Base-by-base conservation (phyloP, 2,329 filamentous ascomycete species). In the Claviceps sp. region DNA sequence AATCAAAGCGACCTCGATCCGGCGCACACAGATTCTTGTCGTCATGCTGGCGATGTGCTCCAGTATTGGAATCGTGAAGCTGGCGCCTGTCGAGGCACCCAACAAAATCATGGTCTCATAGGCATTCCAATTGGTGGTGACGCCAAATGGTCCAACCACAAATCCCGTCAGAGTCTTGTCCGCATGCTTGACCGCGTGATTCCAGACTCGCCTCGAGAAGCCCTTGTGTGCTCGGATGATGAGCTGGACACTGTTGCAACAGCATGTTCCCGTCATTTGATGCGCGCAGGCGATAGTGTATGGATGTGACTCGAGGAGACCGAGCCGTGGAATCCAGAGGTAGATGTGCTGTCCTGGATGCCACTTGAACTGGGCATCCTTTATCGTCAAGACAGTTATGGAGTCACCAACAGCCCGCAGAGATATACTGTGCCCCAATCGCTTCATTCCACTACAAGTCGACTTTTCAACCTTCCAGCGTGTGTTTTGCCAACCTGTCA, bases 1-100 rank as follows among this genome's bases (percentile, higher is more conserved):
- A 3, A 77, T 62, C 3, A 82, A 59, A 2, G 80, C 62, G 22
- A 81, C 74, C 22, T 79, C 72, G 8, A 82, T 66, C 23, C 76
- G 65, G 51, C 71, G 73, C 7, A 71, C 73, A 56, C 79, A 82
- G 11, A 68, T 70, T 2, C 64, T 64, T 1, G 53, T 56, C 9
- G 64, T 64, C 0, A 66, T 61, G 36, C 69, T 67, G 1, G 79
- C 68, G 2, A 79, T 66, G 54, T 71, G 73, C 56, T 82, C 78
- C 0, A 82, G 66, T 3, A 82, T 77, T 0, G 79, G 78, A 5
- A 82, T 63, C 1, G 76, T 79, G 51, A 79, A 82, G 3, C 78
- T 82, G 1, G 78, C 75, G n/a, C 79, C 79, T 0, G 79, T 83
- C 0, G 79, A 82, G 0, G 79, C 79, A 0, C 78, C 79, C 43